Conservation (phyloP, 2,329 filamentous ascomycete genomes). For the Fusarium pininemorale region DNA sequence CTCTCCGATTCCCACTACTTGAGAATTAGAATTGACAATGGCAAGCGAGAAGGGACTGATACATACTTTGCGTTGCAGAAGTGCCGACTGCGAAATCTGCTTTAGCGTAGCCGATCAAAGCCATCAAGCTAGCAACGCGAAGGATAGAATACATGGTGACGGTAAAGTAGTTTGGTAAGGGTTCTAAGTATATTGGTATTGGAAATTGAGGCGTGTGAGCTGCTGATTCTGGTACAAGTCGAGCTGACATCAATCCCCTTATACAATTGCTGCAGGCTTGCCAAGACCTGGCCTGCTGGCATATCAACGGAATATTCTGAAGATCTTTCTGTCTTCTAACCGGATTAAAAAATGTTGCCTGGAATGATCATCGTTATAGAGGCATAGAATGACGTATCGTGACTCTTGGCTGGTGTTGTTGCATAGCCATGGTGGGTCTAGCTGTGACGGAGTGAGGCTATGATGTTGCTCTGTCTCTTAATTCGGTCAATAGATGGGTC, state of each 20-base stretch:
- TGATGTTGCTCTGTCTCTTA: neutral
- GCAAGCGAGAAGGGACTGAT: neutral
- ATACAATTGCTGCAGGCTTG: neutral
- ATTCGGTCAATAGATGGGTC: too few species aligned
- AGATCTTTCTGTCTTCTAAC: neutral
- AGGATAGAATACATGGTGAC: neutral
- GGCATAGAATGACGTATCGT: neutral
- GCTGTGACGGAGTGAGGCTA: neutral
- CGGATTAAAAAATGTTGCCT: neutral
- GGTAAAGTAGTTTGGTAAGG: too few species aligned
- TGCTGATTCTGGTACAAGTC: fast-evolving
- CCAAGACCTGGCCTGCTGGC: neutral
- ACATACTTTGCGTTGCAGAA: neutral
- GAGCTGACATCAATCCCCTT: neutral
- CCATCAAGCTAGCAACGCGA: neutral
- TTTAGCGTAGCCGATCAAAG: neutral
- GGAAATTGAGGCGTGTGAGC: too few species aligned
- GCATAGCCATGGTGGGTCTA: neutral
- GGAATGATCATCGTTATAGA: neutral
- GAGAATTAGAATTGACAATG: neutral
- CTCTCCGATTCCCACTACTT: neutral
- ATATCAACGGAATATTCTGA: neutral
- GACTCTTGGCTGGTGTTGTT: neutral
- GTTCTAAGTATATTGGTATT: fast-evolving
- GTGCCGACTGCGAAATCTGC: neutral